Evolutionary conservation across 192 early-diverging fungal genomes (phyloP), one percentile per base, ranked within the genome.

Genomic region (Allomyces arbusculus): DNA sequence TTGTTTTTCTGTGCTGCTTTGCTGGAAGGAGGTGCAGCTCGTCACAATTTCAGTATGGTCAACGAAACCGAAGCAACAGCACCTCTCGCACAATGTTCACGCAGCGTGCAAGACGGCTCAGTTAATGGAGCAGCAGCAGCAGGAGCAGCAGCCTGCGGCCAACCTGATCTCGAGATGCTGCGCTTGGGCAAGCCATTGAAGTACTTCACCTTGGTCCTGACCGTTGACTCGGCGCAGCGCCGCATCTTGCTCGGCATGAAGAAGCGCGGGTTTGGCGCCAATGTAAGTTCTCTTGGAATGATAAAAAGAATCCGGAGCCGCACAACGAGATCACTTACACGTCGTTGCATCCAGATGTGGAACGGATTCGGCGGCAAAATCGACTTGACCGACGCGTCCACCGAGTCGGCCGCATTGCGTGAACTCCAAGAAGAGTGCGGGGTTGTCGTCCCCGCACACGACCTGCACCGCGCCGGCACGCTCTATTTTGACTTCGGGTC

Each of bases 351-450:
- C 2, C n/a, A 61, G 20, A 33, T 68, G 10, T 24, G 23, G 14
- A 26, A 65, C 24, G 80, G 87, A 1, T 90, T 90, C 72, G 88
- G 88, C 61, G 88, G 88, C 45, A 90, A 90, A 64, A 79, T 89
- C 20, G 88, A 90, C 63, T 55, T 75, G 10, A 74, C 76, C 1
- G 88, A 90, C 67, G 80, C 86, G 3, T 63, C 86, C 25, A 67
- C 70, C 23, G 63, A 85, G 66, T 40, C 33, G 0, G 86, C 81
- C 10, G 86, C 88, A 0, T 45, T 70, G 2, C 78, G 88, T 19
- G 88, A 90, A 64, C 74, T 89, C 11, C 66, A 82, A 28, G 86
- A 86, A 55, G 84, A 87, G 61, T 74, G 76, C 8, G 75, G 76
- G 11, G 76, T 58, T 0, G 16, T 20, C 12, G 50, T 14, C 3